Base-by-base conservation (phyloP, 768 basidiomycete species). In the Amylocystis lapponica region DNA sequence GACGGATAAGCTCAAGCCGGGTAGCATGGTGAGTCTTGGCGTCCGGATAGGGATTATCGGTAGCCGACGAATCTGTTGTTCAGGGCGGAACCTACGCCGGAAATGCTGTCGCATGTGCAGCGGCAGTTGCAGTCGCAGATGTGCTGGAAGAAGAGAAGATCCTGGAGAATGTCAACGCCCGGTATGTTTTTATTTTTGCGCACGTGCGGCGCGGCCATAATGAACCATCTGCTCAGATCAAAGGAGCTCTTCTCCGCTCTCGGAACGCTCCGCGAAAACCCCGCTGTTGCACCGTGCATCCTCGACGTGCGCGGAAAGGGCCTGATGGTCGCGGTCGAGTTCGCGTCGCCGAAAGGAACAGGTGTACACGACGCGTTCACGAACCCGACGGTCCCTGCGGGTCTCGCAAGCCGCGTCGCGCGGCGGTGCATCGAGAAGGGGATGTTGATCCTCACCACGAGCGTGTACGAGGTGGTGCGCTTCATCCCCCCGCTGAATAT, bases 401-500 rank as follows among this genome's bases (percentile, higher is more conserved):
- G 70, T 58, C 67, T 93, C 45, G 83, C 91, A 3, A 68, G 70
- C 39, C 73, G 83, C 22, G 77, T 96, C 8, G 75, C 86, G 47
- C 78, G 79, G 58, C 79, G 76, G 55, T 96, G 93, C 62, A 70
- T 90, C 48, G 86, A 92, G 59, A 83, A 87, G 59, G 91, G 88
- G 17, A 65, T 97, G 69, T 61, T 96, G 37, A 77, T 95, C 30
- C 69, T 97, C 45, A 95, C 94, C 11, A 96, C 94, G 20, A 89
- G 86, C 39, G 73, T 88, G 20, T 94, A 86, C 61, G 86, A 94
- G 61, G 84, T 85, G 12, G 69, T 96, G 45, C 72, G 93, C 57
- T 96, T 98, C 71, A 97, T 98, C 55, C 95, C 95, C 4, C 79
- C 95, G 13, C 64, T 97, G 54, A 94, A 90, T 58, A 77, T 95